phyloP scores from a whole-genome alignment of 805 yeast genomes.

The Metschnikowia cerradonensis region DNA sequence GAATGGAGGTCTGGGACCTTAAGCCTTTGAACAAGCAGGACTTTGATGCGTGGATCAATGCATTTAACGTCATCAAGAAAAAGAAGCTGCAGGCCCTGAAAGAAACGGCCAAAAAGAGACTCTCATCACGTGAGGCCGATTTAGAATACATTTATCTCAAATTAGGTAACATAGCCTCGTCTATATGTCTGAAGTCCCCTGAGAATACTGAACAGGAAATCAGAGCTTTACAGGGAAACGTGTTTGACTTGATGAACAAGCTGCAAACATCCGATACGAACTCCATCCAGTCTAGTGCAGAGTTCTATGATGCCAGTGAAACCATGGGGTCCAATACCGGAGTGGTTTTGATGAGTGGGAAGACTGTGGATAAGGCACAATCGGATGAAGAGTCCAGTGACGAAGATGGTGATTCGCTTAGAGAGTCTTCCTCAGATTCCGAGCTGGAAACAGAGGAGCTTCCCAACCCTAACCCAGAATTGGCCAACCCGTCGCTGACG shows the following conservation, averaged over 20 bases:
- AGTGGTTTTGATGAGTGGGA: slow-evolving; percentile 47
- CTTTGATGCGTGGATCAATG: slow-evolving; percentile 79
- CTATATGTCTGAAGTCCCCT: background rate
- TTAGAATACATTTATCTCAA: background rate
- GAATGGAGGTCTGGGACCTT: slow-evolving; percentile 90
- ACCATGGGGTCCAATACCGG: slow-evolving; percentile 46
- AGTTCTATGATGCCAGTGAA: slow-evolving; percentile 63
- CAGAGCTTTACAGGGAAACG: background rate
- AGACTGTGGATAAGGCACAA: slow-evolving; percentile 6
- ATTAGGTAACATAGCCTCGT: background rate
- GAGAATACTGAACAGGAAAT: slow-evolving; percentile 3
- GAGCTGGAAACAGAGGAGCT: slow-evolving; percentile 14
- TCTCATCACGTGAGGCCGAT: background rate
- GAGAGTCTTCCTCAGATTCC: slow-evolving; percentile 16
- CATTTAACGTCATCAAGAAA: slow-evolving; percentile 56
- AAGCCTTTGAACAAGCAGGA: slow-evolving; percentile 63
- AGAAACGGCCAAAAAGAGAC: background rate
- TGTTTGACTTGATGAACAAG: slow-evolving; percentile 4
- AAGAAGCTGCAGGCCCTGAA: slow-evolving; percentile 8
- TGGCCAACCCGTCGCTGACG: background rate
- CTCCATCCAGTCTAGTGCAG: slow-evolving; percentile 30
- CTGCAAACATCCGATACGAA: slow-evolving; percentile 19
- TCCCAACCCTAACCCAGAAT: slow-evolving; percentile 6
- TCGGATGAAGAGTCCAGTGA: slow-evolving; percentile 17
- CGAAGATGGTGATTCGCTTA: slow-evolving; percentile 20